Evolutionary conservation across 768 basidiomycete genomes (phyloP), one percentile per base, ranked within the genome.

Genomic region (Suillus alpinus): DNA sequence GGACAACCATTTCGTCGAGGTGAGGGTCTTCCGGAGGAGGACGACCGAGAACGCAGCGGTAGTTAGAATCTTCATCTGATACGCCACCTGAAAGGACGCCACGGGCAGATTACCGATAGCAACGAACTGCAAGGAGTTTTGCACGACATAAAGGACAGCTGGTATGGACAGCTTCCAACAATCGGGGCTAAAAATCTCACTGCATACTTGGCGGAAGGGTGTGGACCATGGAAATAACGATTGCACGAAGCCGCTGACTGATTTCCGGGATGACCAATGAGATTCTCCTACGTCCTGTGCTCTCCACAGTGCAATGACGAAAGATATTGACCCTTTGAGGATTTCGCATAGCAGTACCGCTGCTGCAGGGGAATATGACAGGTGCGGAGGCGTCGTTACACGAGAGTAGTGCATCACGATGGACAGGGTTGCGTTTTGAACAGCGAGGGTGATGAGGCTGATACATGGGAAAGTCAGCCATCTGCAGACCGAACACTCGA

Each of bases 391-490:
- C 0, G 85, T 91, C 2, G 92, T 91, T 60, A 94, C 89, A 62
- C 97, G 86, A n/a, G 97, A 98, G 76, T 98, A 93, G 79, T 98
- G 95, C 92, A 99, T 96, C 65, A 98, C 92, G 70, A 99, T 94
- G 57, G 95, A 95, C 53, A 99, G 80, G 10, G 92, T 87, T 34
- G 94, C 94, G 76, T 98, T 98, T 79, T 99, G 96, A 3, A 96
- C 88, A 5, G 94, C 94, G 55, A 95, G 85, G 18, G 91, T 92
- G 64, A 94, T 85, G 61, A 93, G 81, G 14, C 90, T 61, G 23
- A 40, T 23, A 50, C 46, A 57, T 59, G 62, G 47, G 40, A 60
- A 49, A 61, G 59, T 60, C 62, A 41, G 59, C 47, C 31, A 12
- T 39, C 31, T 50, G 29, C 18, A 31, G 59, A 55, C 4, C 3